Evolutionary conservation across 371 early-diverging fungal species (phyloP).

Genomic region (Rhizopus stolonifer): DNA sequence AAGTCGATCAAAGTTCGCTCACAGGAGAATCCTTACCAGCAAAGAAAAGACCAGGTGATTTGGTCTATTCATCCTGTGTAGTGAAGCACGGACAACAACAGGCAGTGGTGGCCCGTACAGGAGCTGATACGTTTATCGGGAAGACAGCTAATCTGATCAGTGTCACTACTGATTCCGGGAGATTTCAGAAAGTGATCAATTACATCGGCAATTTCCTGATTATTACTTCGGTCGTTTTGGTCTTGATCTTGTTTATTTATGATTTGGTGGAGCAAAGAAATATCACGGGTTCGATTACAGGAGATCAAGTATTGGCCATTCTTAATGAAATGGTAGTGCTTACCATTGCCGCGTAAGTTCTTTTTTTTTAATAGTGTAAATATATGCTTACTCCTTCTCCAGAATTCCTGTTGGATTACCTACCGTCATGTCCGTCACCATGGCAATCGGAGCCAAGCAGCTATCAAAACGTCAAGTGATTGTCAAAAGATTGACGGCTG

Average conservation of each 20-base stretch:
- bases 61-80: constrained; percentile 82
- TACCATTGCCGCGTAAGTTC: constrained; percentile 29
- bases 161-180: constrained; percentile 78
- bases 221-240: constrained; percentile 70
- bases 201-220: constrained; percentile 84
- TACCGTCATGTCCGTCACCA: constrained; percentile 93
- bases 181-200: constrained; percentile 86
- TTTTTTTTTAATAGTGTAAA: background rate
- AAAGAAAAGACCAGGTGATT: constrained; percentile 73
- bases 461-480: constrained; percentile 91
- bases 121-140: constrained; percentile 88
- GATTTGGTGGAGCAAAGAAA: constrained; percentile 52
- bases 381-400: background rate
- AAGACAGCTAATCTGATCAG: constrained; percentile 88
- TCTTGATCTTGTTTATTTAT: constrained; percentile 75
- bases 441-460: constrained; percentile 92
- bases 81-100: constrained; percentile 86
- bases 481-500: constrained; percentile 90
- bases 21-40: constrained; percentile 93
- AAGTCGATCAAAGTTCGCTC: constrained; percentile 92
- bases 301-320: constrained; percentile 57
- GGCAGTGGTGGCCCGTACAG: constrained; percentile 87
- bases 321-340: constrained; percentile 69
- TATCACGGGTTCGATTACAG: constrained; percentile 29
- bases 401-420: constrained; percentile 93